phyloP scores from a whole-genome alignment of 163 green algal species.

The Scenedesmus sp. region DNA sequence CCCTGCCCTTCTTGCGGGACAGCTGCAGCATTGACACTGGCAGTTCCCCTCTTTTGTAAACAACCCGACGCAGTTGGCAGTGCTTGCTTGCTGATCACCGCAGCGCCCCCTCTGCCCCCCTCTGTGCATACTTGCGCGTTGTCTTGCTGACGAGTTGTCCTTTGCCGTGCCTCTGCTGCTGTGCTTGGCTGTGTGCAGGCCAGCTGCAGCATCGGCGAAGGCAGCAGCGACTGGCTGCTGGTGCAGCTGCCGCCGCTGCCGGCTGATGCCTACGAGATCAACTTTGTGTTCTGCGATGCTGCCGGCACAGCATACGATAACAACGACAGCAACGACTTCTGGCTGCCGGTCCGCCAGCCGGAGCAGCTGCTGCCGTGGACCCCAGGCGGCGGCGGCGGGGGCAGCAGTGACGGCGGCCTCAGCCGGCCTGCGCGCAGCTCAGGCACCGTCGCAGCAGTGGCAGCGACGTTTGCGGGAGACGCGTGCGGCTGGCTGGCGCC shows the following conservation, averaged over 20 bases:
- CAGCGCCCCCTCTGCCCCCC: background rate
- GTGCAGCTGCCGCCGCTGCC: constrained; percentile 42
- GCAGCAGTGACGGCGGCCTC: background rate
- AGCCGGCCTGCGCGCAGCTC: background rate
- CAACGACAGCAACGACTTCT: constrained; percentile 50
- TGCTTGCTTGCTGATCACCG: background rate
- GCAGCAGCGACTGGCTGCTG: background rate
- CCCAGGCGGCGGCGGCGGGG: background rate
- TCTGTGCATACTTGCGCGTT: too few species aligned
- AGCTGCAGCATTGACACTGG: too few species aligned
- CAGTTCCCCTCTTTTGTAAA: too few species aligned
- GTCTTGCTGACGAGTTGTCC: too few species aligned
- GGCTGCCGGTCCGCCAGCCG: background rate
- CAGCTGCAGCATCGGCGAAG: background rate
- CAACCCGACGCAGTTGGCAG: too few species aligned
- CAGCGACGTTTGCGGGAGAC: background rate
- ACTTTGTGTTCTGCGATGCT: constrained; percentile 73
- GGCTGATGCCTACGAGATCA: constrained; percentile 60
- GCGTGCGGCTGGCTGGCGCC: background rate
- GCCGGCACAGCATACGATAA: constrained; percentile 69
- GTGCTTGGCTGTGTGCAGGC: background rate
- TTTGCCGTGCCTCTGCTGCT: background rate
- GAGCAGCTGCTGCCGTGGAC: background rate
- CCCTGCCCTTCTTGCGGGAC: too few species aligned
- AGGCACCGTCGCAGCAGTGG: background rate